Evolutionary conservation across 257 asterid genomes (phyloP), one percentile per base, ranked within the genome.

Genomic region (Solanum pinnatisectum): DNA sequence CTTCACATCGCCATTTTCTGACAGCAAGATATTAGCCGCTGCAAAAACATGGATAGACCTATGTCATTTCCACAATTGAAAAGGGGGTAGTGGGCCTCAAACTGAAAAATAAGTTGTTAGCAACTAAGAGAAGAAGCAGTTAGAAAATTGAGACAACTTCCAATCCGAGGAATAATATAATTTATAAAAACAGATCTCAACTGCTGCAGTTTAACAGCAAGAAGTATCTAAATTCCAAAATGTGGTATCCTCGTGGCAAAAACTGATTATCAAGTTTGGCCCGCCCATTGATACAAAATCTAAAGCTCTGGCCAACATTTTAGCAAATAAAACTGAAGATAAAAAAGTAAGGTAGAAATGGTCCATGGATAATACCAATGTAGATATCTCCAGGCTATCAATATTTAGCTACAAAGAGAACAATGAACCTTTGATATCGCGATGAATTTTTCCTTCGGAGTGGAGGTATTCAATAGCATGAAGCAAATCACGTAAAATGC

Each of bases 1-100:
- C 99, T 97, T 97, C 77, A 97, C 99, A 93, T 97, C 99, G 74
- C 99, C 99, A 89, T 91, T 95, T 93, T 97, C 99, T 20, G 99
- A 90, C 94, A 97, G 91, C 91, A 97, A 93, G 90, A 97, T 95
- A 91, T 97, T 97, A 89, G 99, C 99, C 92, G 99, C 99, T 97
- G 99, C 90, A 89, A 92, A 89, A 92, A 79, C 33, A 88, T 83
- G 33, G 6, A 79, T 10, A 44, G 15, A 82, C 13, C 42, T 49
- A 30, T 82, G 86, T 49, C 86, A 82, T 32, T 82, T 82, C 86
- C 70, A 82, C 16, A 32, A 32, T 11, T 11, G 35, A 18, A 70
- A 82, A 32, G 22, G 44, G 86, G 70, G 86, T 82, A 82, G 44
- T 49, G 86, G 86, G 44, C 30, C 86, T 49, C 44, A 49, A 18